Evolutionary conservation across 768 basidiomycete genomes (phyloP).

Genomic region (Rubroboletus satanas): DNA sequence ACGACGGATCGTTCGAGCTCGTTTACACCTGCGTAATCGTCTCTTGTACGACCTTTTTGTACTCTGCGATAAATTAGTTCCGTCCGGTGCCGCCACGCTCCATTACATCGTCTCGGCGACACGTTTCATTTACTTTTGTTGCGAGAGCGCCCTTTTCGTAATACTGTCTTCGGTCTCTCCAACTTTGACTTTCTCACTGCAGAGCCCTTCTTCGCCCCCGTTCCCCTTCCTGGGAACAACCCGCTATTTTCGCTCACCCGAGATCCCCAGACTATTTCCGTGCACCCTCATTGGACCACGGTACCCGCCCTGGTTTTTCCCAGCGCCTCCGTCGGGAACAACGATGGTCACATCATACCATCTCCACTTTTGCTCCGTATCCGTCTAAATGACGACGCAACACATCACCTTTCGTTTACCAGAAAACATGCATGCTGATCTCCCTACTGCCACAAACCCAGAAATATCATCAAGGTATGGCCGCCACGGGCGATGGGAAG

Average conservation of each 20-base stretch:
- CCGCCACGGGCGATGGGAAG: constrained; percentile 9
- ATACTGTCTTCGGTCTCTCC: constrained; percentile 1
- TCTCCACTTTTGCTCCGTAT: neutral
- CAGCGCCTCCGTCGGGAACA: neutral
- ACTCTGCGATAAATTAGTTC: constrained; percentile 7
- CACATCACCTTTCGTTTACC: neutral
- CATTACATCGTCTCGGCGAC: neutral
- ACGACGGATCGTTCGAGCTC: constrained; percentile 7
- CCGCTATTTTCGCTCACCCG: constrained; percentile 12
- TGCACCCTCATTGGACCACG: constrained; percentile 10
- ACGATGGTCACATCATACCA: neutral
- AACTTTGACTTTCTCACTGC: constrained; percentile 11
- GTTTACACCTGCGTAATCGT: neutral
- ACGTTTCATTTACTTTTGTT: neutral
- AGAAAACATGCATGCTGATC: neutral
- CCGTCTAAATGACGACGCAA: neutral
- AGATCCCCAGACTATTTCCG: constrained; percentile 15
- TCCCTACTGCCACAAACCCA: neutral
- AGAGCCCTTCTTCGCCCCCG: constrained; percentile 4
- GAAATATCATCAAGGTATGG: neutral
- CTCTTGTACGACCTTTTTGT: neutral
- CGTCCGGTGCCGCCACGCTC: constrained; percentile 12
- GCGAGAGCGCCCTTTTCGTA: constrained; percentile 1
- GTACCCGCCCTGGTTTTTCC: neutral
- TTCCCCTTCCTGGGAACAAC: constrained; percentile 7